A percentile compares a stretch with the other conserved stretches of the same genome.
These are phyloP conservation scores for Ganoderma meredithae DNA, from an alignment of 1,284 basidiomycete genomes.

Conservation along the genomic window DNA sequence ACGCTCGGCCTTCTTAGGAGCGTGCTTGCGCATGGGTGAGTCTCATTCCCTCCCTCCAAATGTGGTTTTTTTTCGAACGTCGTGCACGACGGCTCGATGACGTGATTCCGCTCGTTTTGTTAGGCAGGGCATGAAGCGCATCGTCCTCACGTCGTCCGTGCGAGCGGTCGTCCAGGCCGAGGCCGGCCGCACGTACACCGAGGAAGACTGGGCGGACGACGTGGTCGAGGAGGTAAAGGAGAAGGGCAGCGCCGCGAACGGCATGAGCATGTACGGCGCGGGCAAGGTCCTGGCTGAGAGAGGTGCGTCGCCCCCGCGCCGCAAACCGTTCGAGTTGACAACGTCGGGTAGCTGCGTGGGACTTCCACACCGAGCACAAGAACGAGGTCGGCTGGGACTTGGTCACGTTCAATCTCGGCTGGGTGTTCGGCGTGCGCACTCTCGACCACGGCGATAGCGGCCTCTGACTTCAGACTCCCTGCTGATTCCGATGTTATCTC, in stretches of 20 bases:
- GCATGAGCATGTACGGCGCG: constrained; percentile 55
- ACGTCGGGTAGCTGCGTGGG: not conserved
- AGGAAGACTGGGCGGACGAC: constrained; percentile 71
- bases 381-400: not conserved
- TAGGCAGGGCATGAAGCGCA: constrained; percentile 28
- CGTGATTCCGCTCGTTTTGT: not conserved
- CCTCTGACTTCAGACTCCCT: too few species aligned
- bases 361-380: not conserved
- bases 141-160: constrained; percentile 70
- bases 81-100: not conserved
- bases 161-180: constrained; percentile 53
- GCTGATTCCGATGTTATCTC: not conserved
- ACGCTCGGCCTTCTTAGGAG: not conserved
- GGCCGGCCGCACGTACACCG: constrained; percentile 41
- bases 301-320: too few species aligned
- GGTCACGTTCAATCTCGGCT: not conserved
- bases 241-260: constrained; percentile 54
- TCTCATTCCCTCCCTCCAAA: not conserved
- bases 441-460: not conserved
- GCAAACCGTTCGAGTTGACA: not conserved
- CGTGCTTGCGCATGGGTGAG: not conserved
- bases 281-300: constrained; percentile 76
- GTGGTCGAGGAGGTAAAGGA: constrained; percentile 56
- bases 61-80: too few species aligned
- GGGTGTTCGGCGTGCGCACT: not conserved